Conservation (phyloP, 2,329 filamentous ascomycete species). For the Alternaria atra region DNA sequence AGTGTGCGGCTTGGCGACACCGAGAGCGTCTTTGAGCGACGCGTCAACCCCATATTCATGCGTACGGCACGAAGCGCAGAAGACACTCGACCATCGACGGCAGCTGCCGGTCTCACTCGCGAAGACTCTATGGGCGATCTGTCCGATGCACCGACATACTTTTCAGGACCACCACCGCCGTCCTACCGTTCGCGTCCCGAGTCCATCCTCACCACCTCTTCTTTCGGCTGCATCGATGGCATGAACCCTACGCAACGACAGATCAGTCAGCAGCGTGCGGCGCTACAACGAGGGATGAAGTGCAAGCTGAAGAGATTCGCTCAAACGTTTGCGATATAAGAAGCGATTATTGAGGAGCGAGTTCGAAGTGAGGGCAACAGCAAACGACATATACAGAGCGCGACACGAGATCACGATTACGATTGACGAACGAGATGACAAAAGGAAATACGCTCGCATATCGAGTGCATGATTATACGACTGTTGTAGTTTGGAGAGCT, state of each 20-base stretch:
- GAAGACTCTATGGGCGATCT: conserved; percentile 45
- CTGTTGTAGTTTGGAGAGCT: not conserved
- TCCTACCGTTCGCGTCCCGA: conserved; percentile 44
- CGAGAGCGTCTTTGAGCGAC: conserved; percentile 29
- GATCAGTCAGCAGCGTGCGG: conserved; percentile 37
- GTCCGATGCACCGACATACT: conserved; percentile 47
- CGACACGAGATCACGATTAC: not conserved
- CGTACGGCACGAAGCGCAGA: conserved; percentile 17
- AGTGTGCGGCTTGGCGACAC: conserved; percentile 21
- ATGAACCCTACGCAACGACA: conserved; percentile 40
- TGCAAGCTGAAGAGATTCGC: conserved; percentile 42
- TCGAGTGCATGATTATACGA: not conserved
- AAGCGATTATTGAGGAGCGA: conserved; percentile 4
- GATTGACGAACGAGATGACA: not conserved
- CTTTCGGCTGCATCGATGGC: conserved; percentile 49
- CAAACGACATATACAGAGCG: not conserved
- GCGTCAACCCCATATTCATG: conserved; percentile 23
- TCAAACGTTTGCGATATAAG: conserved; percentile 28
- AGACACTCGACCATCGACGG: conserved; percentile 25
- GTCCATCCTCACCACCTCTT: conserved; percentile 45
- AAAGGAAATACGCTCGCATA: not conserved
- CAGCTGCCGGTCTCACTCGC: conserved; percentile 22
- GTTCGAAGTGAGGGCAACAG: not conserved
- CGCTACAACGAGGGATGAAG: conserved; percentile 33
- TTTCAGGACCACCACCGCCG: conserved; percentile 43